Conservation (phyloP, 2,329 filamentous ascomycete species). For the Gliomastix tumulicola region DNA sequence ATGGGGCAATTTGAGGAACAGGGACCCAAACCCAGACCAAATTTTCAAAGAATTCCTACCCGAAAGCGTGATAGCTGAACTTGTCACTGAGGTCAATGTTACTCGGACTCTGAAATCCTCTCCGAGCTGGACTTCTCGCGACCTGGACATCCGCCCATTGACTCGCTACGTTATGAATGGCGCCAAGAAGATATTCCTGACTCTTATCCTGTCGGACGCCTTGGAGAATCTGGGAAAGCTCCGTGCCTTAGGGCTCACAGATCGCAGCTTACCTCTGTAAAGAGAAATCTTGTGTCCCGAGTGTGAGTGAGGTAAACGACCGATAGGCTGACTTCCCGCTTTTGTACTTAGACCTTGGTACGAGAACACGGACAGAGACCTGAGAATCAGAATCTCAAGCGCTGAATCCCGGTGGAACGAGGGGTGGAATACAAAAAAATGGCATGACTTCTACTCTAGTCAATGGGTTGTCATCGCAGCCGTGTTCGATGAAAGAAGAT, state of each 20-base stretch:
- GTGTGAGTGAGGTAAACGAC: too few relatives aligned
- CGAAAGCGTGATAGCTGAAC: not conserved
- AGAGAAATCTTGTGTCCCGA: too few relatives aligned
- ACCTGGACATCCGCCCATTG: not conserved
- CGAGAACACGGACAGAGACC: too few relatives aligned
- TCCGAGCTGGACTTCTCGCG: not conserved
- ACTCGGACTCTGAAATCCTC: not conserved
- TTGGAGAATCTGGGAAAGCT: not conserved
- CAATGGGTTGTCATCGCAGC: too few relatives aligned
- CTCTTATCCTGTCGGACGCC: not conserved
- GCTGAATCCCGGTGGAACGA: too few relatives aligned
- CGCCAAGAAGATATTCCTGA: not conserved
- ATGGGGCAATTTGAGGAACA: not conserved
- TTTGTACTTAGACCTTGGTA: too few relatives aligned
- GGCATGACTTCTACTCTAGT: too few relatives aligned
- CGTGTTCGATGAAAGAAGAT: too few relatives aligned
- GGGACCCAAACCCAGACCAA: not conserved
- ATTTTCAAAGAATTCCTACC: not conserved
- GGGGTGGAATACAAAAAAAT: too few relatives aligned
- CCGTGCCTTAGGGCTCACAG: not conserved
- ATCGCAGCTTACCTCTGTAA: too few relatives aligned
- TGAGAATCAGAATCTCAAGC: too few relatives aligned
- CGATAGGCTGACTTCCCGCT: too few relatives aligned
- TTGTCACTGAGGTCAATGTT: not conserved
- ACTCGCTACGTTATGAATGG: not conserved